These are phyloP conservation scores for Heimioporus sp. DNA, from an alignment of 768 basidiomycete genomes.

Conservation along the genomic window DNA sequence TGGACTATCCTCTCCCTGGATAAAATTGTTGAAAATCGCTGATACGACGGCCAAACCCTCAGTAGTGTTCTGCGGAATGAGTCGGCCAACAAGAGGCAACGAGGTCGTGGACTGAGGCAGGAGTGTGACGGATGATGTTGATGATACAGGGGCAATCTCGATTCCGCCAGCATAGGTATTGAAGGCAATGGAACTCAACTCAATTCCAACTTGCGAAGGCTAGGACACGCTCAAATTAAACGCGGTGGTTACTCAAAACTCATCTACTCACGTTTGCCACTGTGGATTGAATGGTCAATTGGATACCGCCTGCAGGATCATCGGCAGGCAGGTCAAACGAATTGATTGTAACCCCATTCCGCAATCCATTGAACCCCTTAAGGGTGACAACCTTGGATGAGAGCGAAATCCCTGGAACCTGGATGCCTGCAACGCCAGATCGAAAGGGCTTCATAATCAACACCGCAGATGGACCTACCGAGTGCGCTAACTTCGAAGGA, in stretches of 20 bases:
- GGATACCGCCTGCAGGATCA: slow-evolving; percentile 71
- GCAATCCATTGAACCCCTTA: slow-evolving; percentile 69
- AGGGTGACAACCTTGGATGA: slow-evolving; percentile 57
- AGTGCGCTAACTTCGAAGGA: slow-evolving; percentile 51
- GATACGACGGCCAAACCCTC: slow-evolving; percentile 60
- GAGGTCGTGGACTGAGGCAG: slow-evolving; percentile 50
- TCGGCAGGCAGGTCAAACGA: slow-evolving; percentile 69
- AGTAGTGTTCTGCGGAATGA: slow-evolving; percentile 55
- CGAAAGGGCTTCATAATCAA: background rate
- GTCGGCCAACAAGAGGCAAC: slow-evolving; percentile 57
- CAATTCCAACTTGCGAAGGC: slow-evolving; percentile 76
- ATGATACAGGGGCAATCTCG: slow-evolving; percentile 59
- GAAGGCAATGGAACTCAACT: slow-evolving; percentile 60
- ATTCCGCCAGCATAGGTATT: slow-evolving; percentile 50
- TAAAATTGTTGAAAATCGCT: slow-evolving; percentile 66
- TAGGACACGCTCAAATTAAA: slow-evolving; percentile 23
- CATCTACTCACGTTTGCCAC: slow-evolving; percentile 51
- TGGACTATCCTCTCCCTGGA: slow-evolving; percentile 62
- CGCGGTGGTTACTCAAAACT: background rate
- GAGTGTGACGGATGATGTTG: slow-evolving; percentile 49
- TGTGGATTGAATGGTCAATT: slow-evolving; percentile 59
- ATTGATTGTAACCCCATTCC: slow-evolving; percentile 59
- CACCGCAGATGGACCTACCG: slow-evolving; percentile 34
- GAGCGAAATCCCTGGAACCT: slow-evolving; percentile 54
- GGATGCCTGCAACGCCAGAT: slow-evolving; percentile 42